Conservation (phyloP, 1,139 yeast species). For the Nakaseomyces nivariensis region DNA sequence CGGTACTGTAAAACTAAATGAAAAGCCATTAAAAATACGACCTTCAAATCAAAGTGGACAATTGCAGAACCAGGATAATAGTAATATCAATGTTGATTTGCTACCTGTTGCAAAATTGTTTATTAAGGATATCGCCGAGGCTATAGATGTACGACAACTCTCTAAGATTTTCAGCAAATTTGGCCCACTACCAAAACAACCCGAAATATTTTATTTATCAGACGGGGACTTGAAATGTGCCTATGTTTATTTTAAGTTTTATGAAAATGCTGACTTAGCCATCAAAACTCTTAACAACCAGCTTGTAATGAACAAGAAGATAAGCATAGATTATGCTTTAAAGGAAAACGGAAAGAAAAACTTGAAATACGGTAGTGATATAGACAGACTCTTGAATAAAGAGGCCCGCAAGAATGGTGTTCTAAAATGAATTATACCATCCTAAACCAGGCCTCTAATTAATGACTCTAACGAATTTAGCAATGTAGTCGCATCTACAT, state of each 20-base stretch:
- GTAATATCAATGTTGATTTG: conserved; percentile 16
- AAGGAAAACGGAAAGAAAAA: conserved; percentile 50
- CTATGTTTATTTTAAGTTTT: conserved; percentile 49
- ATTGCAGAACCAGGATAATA: conserved; percentile 20
- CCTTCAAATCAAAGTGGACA: conserved; percentile 32
- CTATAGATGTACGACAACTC: conserved; percentile 55
- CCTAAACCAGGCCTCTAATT: too few species aligned
- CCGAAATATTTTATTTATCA: conserved; percentile 45
- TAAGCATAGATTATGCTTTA: conserved; percentile 60
- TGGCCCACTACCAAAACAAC: conserved; percentile 50
- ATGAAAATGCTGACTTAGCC: conserved; percentile 65
- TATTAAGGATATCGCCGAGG: conserved; percentile 59
- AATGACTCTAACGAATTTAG: too few species aligned
- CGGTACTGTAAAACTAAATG: conserved; percentile 45
- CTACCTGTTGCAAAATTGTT: conserved; percentile 72
- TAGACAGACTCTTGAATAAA: conserved; percentile 63
- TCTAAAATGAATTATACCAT: conserved; percentile 6
- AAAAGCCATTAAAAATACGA: conserved; percentile 53
- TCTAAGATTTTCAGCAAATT: conserved; percentile 56
- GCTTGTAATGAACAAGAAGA: conserved; percentile 55
- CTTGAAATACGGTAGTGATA: conserved; percentile 65
- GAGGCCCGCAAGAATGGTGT: conserved; percentile 42
- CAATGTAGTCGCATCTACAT: too few species aligned
- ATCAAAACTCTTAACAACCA: conserved; percentile 60
- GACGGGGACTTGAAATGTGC: conserved; percentile 52